Conservation (phyloP, 805 yeast genomes). For the Ogataea paraovalis region DNA sequence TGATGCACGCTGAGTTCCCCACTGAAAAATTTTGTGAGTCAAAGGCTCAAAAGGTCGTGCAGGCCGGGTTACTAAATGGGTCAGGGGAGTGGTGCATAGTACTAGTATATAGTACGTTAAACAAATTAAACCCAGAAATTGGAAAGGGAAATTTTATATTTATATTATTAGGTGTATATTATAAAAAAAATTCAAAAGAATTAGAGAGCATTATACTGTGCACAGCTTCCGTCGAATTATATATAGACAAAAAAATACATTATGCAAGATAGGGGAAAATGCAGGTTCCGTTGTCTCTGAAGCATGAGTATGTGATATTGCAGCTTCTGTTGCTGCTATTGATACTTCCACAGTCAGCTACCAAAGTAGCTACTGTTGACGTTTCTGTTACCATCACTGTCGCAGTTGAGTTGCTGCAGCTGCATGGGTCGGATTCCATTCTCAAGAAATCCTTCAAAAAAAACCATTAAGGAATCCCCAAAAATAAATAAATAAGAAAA, state of each 20-base stretch:
- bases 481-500: conserved; percentile 4
- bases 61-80: not conserved
- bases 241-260: not conserved
- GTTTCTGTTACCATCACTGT: no score
- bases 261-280: not conserved
- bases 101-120: not conserved
- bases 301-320: not conserved
- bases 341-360: not conserved
- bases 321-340: not conserved
- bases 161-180: not conserved
- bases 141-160: not conserved
- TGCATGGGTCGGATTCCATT: not conserved
- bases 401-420: no score
- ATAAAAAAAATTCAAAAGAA: not conserved
- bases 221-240: not conserved
- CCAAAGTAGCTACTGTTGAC: not conserved
- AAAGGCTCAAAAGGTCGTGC: not conserved
- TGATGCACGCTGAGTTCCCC: not conserved
- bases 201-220: not conserved
- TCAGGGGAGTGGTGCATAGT: not conserved
- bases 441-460: not conserved
- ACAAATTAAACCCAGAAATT: not conserved
- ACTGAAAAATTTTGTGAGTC: not conserved
- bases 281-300: not conserved
- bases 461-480: conserved; percentile 2